Conservation (phyloP, 257 asterid species). For the Solanum rostratum region DNA sequence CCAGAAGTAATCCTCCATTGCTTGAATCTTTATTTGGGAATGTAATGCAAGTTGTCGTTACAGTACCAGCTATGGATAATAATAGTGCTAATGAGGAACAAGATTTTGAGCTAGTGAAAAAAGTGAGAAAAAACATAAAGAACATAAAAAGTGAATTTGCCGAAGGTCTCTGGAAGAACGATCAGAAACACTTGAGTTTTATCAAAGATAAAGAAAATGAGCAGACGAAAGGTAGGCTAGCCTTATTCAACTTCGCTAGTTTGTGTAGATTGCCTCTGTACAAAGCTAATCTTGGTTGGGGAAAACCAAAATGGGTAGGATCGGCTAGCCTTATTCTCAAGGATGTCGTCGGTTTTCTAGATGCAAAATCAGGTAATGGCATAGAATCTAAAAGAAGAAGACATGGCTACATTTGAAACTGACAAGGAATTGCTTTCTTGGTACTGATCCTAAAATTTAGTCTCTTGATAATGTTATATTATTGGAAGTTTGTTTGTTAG, state of each 20-base stretch:
- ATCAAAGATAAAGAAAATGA: constrained; percentile 5
- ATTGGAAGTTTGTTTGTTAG: background rate
- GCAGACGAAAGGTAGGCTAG: constrained; percentile 12
- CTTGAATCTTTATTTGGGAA: background rate
- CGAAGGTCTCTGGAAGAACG: background rate
- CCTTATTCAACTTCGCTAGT: constrained; percentile 28
- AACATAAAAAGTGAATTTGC: background rate
- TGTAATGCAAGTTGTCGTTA: background rate
- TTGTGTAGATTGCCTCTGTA: constrained; percentile 41
- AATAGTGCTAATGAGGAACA: background rate
- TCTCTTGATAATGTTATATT: background rate
- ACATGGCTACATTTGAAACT: constrained; percentile 34
- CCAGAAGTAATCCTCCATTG: background rate
- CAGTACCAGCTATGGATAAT: background rate
- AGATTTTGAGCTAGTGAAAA: background rate
- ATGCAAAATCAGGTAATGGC: constrained; percentile 23
- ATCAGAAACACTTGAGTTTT: constrained; percentile 12
- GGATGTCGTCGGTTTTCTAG: constrained; percentile 25
- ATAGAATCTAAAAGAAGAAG: constrained; percentile 25
- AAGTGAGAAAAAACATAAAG: background rate
- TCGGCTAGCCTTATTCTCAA: constrained; percentile 13
- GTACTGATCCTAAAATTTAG: background rate
- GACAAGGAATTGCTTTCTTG: constrained; percentile 20
- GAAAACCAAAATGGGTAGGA: constrained; percentile 34
- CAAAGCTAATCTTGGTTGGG: constrained; percentile 11